Conservation (phyloP, 306 rosid species). For the Elaeagnus macrophylla region DNA sequence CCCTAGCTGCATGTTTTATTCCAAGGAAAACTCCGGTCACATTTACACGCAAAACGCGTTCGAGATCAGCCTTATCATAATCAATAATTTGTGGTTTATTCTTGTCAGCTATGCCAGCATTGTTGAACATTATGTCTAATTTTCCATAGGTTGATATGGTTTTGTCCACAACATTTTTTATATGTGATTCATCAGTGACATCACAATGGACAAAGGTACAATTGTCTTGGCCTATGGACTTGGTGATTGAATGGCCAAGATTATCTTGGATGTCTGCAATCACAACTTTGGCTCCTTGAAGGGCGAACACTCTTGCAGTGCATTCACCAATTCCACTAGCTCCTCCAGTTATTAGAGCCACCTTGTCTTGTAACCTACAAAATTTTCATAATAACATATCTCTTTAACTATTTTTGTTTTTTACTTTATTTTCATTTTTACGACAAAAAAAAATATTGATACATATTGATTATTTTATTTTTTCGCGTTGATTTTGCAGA, state of each 20-base stretch:
- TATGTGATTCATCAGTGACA: conserved; percentile 43
- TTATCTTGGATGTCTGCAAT: conserved; percentile 67
- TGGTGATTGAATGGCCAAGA: conserved; percentile 38
- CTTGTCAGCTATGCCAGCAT: conserved; percentile 45
- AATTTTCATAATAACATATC: too few species aligned
- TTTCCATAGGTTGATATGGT: conserved; percentile 43
- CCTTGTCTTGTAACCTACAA: conserved; percentile 55
- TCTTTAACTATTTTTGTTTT: too few species aligned
- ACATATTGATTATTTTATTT: too few species aligned
- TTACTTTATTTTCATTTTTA: too few species aligned
- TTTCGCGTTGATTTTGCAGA: too few species aligned
- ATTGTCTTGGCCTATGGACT: conserved; percentile 8
- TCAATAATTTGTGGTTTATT: conserved; percentile 6
- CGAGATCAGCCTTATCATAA: conserved; percentile 25
- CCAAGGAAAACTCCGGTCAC: conserved; percentile 59
- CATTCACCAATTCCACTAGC: conserved; percentile 70
- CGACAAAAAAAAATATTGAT: too few species aligned
- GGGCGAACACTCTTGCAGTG: conserved; percentile 40
- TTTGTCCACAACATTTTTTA: conserved; percentile 34
- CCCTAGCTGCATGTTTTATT: conserved; percentile 52
- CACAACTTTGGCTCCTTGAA: conserved; percentile 57
- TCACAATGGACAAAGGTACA: conserved; percentile 41
- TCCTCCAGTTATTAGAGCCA: conserved; percentile 69
- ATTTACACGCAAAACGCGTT: conserved; percentile 47
- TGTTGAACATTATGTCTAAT: conserved; percentile 63